Evolutionary conservation across 2,329 filamentous ascomycete species (phyloP), one percentile per base, ranked within the genome.

Genomic region (Harringtonia aguacate): DNA sequence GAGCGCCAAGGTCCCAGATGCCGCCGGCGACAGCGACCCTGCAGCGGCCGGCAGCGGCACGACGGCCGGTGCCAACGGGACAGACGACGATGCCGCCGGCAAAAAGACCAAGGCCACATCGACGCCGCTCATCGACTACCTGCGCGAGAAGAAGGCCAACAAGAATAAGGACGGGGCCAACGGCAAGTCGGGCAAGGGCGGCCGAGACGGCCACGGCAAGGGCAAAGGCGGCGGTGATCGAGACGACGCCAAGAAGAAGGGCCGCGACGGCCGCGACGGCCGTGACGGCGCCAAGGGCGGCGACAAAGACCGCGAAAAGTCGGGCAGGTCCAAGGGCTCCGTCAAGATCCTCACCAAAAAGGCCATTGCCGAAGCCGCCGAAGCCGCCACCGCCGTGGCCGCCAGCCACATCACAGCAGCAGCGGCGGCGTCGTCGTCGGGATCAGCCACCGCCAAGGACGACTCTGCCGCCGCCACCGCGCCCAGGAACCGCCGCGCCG

Each of bases 101-200:
- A 73, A 72, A 34, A 73, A 75, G 41, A 49, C 61, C 30, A 84
- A 86, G 55, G 72, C 85, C 39, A 87, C 79, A 21, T 89, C 81
- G 1, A 97, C 92, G 0, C 92, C 92, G 0, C 65, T 98, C 42
- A 85, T 97, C 43, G 87, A 95, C 57, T 94, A 81, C 52, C 72
- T 95, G 30, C 84, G 84, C 52, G 89, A 95, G 61, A 95, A 94
- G 66, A 95, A 94, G 65, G 86, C 86, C 14, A 86, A 79, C 50
- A 81, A 76, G 57, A 66, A 60, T 18, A 81, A 79, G 53, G 77
- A 82, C 45, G 59, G 63, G 5, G 69, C 69, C 24, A 65, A 66
- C 29, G 70, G 75, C 34, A 75, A 75, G 55, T 66, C 64, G 36
- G 66, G 68, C 24, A 82, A 82, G 55, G 70, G 79, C 46, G 42